Conservation (phyloP, 2,329 filamentous ascomycete species). For the Cladorrhinum sp. region DNA sequence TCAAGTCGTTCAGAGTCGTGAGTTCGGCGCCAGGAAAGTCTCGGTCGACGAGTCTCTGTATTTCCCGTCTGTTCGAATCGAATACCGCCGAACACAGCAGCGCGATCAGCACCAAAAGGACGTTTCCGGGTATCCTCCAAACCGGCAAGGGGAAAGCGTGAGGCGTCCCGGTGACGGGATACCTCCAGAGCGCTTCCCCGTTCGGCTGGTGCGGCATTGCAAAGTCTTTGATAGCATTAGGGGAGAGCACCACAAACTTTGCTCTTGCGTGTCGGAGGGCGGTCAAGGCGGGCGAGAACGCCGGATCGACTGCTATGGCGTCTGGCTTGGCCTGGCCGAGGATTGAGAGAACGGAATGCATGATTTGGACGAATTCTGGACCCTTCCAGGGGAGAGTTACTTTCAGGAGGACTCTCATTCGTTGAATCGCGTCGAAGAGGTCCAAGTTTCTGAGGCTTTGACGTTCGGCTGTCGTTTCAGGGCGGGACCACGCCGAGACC, state of each 20-base stretch:
- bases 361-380: conserved; percentile 32
- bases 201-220: conserved; percentile 39
- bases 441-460: conserved; percentile 4
- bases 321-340: conserved; percentile 33
- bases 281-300: conserved; percentile 38
- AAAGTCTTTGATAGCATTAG: conserved; percentile 37
- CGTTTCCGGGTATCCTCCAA: conserved; percentile 40
- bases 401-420: conserved; percentile 21
- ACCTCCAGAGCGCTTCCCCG: conserved; percentile 37
- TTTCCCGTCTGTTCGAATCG: conserved; percentile 12
- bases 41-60: conserved; percentile 1
- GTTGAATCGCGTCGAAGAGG: conserved; percentile 14
- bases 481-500: conserved; percentile 17
- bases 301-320: conserved; percentile 33
- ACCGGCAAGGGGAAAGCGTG: conserved; percentile 45
- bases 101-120: conserved; percentile 28
- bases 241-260: conserved; percentile 28
- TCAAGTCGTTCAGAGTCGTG: conserved; percentile 24
- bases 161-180: conserved; percentile 32
- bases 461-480: conserved; percentile 15
- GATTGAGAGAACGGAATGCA: conserved; percentile 27
- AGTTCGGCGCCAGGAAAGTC: conserved; percentile 10
- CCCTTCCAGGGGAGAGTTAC: conserved; percentile 31
- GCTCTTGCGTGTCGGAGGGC: conserved; percentile 34
- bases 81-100: conserved; percentile 13